Evolutionary conservation across 1,284 basidiomycete species (phyloP).

Genomic region (Pseudomicrostroma phylloplanum): DNA sequence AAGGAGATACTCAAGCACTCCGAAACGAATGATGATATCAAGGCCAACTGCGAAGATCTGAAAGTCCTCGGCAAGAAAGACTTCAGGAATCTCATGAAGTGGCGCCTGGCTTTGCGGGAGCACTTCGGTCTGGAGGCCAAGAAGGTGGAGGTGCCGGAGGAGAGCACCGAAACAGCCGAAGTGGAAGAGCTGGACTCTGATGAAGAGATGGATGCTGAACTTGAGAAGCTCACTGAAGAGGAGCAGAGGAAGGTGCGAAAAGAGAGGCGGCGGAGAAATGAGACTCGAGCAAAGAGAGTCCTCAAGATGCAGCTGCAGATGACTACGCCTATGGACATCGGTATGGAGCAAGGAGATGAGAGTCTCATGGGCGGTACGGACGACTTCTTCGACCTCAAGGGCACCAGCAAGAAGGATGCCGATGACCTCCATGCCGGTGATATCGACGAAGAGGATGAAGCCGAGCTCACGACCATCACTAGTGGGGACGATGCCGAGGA

Average conservation of each 20-base stretch:
- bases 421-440: constrained; percentile 49
- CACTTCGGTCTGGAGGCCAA: constrained; percentile 53
- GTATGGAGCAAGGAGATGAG: constrained; percentile 61
- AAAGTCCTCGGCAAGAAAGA: constrained; percentile 97
- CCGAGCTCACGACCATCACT: constrained; percentile 43
- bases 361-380: constrained; percentile 33
- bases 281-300: constrained; percentile 77
- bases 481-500: constrained; percentile 47
- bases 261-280: constrained; percentile 79
- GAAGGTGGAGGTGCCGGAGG: constrained; percentile 20
- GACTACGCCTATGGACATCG: constrained; percentile 92
- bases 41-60: constrained; percentile 78
- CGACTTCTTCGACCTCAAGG: constrained; percentile 40
- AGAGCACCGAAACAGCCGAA: constrained; percentile 58
- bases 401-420: constrained; percentile 13
- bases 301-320: constrained; percentile 95
- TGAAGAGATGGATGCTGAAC: constrained; percentile 64
- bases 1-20: constrained; percentile 66
- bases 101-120: constrained; percentile 67
- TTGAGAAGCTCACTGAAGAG: constrained; percentile 77
- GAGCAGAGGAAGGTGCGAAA: constrained; percentile 68
- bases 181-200: constrained; percentile 59
- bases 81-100: constrained; percentile 87
- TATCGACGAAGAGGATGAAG: constrained; percentile 54
- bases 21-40: constrained; percentile 64